Evolutionary conservation across 1,139 yeast species (phyloP).

Genomic region (Saccharomyces hybrid): DNA sequence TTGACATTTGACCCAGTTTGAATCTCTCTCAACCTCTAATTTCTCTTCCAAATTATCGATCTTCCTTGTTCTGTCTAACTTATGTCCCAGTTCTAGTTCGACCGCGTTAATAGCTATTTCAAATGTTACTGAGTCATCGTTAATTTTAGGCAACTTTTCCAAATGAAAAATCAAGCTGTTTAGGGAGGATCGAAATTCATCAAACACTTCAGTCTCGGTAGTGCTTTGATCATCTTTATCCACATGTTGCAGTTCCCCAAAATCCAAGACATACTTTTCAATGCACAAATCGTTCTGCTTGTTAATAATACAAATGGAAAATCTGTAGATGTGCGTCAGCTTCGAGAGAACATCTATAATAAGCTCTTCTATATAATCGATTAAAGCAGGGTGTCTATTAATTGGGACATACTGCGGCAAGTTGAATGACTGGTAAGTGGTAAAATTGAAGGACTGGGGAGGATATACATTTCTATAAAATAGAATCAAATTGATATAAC

Average conservation of each 20-base stretch:
- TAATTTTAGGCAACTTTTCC: constrained; percentile 21
- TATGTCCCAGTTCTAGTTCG: constrained; percentile 25
- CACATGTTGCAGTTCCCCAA: constrained; percentile 26
- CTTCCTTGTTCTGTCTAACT: constrained; percentile 6
- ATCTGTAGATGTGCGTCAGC: constrained; percentile 18
- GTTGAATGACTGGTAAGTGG: constrained; percentile 31
- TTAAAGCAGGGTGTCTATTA: constrained; percentile 26
- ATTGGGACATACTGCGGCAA: constrained; percentile 30
- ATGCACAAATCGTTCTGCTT: constrained; percentile 18
- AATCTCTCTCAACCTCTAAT: constrained; percentile 23
- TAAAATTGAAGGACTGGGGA: constrained; percentile 25
- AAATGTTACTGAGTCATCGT: constrained; percentile 25
- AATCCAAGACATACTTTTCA: constrained; percentile 29
- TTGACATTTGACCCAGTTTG: constrained; percentile 27
- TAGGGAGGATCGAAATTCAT: constrained; percentile 28
- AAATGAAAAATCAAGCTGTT: constrained; percentile 23
- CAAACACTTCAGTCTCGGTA: constrained; percentile 24
- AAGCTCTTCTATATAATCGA: constrained; percentile 28
- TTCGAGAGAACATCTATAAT: constrained; percentile 24
- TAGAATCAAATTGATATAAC: constrained; percentile 27
- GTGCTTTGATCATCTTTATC: constrained; percentile 10
- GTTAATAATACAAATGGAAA: constrained; percentile 22
- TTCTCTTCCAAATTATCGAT: constrained; percentile 12
- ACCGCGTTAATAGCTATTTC: constrained; percentile 26
- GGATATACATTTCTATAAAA: constrained; percentile 32